These are phyloP conservation scores for Morella rubra DNA, from an alignment of 306 rosid species.

Conservation along the genomic window DNA sequence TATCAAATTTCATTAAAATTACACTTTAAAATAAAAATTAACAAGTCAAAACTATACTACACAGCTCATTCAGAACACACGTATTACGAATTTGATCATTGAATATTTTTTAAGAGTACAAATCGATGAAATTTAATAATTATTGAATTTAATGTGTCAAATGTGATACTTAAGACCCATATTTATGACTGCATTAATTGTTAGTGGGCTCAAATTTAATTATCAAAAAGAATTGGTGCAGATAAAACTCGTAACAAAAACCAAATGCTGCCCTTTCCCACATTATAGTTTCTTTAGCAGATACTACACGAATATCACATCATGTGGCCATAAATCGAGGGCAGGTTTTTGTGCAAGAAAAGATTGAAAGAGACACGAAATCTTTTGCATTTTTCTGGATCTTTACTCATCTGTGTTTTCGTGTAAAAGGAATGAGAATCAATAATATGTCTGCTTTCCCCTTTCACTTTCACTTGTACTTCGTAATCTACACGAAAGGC, in stretches of 20 bases:
- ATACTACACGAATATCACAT: constrained; percentile 34
- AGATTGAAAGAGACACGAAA: constrained; percentile 22
- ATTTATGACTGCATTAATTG: too few species aligned
- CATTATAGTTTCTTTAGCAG: constrained; percentile 37
- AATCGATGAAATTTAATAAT: too few species aligned
- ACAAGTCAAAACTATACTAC: too few species aligned
- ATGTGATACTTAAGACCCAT: too few species aligned
- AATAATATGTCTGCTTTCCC: constrained; percentile 28
- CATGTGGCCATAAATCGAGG: constrained; percentile 41
- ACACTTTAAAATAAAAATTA: too few species aligned
- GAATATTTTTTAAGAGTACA: too few species aligned
- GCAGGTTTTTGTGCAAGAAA: constrained; percentile 10
- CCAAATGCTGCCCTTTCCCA: constrained; percentile 26
- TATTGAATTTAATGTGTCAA: too few species aligned
- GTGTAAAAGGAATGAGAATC: constrained; percentile 46
- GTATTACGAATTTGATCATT: too few species aligned
- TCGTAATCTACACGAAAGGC: constrained; percentile 36
- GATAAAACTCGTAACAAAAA: not conserved
- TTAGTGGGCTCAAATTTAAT: too few species aligned
- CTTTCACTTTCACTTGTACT: constrained; percentile 29
- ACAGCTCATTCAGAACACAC: too few species aligned
- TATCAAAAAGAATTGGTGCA: too few species aligned
- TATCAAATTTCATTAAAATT: too few species aligned
- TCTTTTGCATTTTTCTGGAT: constrained; percentile 12
- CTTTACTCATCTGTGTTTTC: constrained; percentile 22